These are phyloP conservation scores for Esteya vermicola DNA, from an alignment of 2,329 filamentous ascomycete species.

Conservation along the genomic window DNA sequence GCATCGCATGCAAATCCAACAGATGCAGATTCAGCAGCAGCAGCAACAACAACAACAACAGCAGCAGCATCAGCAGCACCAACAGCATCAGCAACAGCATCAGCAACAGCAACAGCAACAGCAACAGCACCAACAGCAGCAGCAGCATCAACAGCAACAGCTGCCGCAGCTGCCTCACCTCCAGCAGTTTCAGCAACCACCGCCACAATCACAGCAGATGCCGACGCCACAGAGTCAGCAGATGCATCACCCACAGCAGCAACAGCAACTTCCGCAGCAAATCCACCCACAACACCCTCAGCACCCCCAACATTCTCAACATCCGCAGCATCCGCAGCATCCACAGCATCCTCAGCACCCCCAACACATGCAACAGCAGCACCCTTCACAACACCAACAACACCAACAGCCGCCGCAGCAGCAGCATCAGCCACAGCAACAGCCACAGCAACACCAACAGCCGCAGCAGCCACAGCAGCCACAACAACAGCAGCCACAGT, in stretches of 20 bases:
- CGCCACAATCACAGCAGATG: conserved; percentile 19
- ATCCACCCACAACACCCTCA: conserved; percentile 6
- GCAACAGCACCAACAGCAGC: conserved; percentile 9
- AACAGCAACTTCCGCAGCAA: no score
- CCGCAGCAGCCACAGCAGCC: no score
- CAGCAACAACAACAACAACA: not conserved
- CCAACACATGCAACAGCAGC: not conserved
- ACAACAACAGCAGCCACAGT: conserved; percentile 13
- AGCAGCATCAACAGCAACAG: conserved; percentile 13
- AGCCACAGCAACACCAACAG: conserved; percentile 6
- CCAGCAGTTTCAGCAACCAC: conserved; percentile 14
- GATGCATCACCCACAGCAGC: conserved; percentile 12
- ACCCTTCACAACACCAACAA: conserved; percentile 24
- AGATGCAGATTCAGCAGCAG: not conserved
- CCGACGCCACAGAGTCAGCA: conserved; percentile 22
- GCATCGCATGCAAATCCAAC: conserved; percentile 4
- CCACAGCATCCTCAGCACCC: conserved; percentile 21
- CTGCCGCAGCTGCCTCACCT: conserved; percentile 14
- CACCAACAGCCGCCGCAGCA: conserved; percentile 19
- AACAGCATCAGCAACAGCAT: conserved; percentile 1
- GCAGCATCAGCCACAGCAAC: conserved; percentile 11
- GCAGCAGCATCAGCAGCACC: not conserved
- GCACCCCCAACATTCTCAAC: conserved; percentile 13
- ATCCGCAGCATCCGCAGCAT: conserved; percentile 14
- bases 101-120: not conserved